A percentile compares a stretch with the other conserved stretches of the same genome.
Evolutionary conservation across 2,329 filamentous ascomycete species (phyloP).

Genomic region (Neocucurbitaria cava): DNA sequence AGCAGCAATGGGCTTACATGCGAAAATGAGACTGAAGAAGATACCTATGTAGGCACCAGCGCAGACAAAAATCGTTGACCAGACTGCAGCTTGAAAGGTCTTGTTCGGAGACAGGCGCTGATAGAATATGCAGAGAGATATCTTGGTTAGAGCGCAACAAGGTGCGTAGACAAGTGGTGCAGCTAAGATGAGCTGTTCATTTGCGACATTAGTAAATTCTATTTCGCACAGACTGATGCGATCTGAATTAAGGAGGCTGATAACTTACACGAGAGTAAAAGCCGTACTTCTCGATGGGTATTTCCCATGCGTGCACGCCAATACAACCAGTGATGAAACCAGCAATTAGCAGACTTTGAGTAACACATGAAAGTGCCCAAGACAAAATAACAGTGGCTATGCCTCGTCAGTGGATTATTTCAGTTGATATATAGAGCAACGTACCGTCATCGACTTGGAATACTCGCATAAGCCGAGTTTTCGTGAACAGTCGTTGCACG

Average conservation of each 20-base stretch:
- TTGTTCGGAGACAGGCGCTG: conserved; percentile 15
- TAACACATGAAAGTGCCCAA: conserved; percentile 16
- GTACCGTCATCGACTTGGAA: conserved; percentile 38
- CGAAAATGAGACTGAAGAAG: conserved; percentile 32
- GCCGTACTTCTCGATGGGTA: conserved; percentile 19
- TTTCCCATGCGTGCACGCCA: conserved; percentile 31
- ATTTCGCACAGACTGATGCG: not conserved
- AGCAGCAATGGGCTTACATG: conserved; percentile 28
- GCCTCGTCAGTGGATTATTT: not conserved
- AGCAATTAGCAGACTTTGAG: conserved; percentile 13
- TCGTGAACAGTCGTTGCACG: conserved; percentile 37
- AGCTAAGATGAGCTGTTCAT: conserved; percentile 18
- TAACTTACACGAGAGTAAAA: conserved; percentile 18
- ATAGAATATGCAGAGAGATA: conserved; percentile 28
- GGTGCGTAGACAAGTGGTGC: conserved; percentile 21
- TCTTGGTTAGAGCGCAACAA: conserved; percentile 23
- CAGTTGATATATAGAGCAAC: not conserved
- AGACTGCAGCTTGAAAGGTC: conserved; percentile 18
- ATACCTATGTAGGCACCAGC: conserved; percentile 24
- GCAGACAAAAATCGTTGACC: conserved; percentile 21
- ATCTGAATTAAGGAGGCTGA: not conserved
- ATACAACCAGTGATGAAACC: conserved; percentile 16
- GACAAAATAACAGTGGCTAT: conserved; percentile 11
- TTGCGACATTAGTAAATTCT: conserved; percentile 1
- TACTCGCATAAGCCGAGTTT: conserved; percentile 24